Conservation (phyloP, 2,329 filamentous ascomycete species). For the Sporothrix brasiliensis region DNA sequence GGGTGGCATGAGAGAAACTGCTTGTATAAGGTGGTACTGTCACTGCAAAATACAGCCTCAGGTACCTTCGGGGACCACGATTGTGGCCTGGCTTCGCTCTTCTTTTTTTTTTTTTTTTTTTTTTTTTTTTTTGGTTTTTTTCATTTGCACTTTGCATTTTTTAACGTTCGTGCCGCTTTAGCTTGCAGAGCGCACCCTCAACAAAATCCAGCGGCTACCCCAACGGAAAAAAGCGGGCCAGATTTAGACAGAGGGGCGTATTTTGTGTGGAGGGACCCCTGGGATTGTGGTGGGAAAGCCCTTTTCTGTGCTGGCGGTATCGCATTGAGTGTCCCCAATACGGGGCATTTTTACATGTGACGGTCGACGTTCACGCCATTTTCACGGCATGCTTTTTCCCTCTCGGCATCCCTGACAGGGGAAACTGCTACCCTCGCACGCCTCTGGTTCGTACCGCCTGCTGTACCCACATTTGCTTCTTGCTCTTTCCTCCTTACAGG, state of each 20-base stretch:
- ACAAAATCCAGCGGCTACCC: conserved; percentile 35
- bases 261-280: conserved; percentile 23
- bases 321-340: background rate
- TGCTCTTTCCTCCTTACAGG: background rate
- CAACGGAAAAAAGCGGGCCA: conserved; percentile 37
- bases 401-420: conserved; percentile 17
- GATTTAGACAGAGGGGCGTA: conserved; percentile 11
- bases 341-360: conserved; percentile 15
- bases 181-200: conserved; percentile 28
- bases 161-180: conserved; percentile 18
- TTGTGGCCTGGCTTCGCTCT: background rate
- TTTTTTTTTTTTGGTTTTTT: background rate
- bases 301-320: background rate
- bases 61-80: background rate
- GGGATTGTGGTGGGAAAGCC: background rate
- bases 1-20: background rate
- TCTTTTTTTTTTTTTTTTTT: background rate
- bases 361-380: background rate
- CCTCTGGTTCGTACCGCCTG: background rate
- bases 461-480: background rate
- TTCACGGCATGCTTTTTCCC: background rate
- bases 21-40: background rate
- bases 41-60: background rate
- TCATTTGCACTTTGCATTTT: background rate
- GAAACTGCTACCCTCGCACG: conserved; percentile 8